Base-by-base conservation (phyloP, 345 rosid species). In the Rhodomyrtus tomentosa region DNA sequence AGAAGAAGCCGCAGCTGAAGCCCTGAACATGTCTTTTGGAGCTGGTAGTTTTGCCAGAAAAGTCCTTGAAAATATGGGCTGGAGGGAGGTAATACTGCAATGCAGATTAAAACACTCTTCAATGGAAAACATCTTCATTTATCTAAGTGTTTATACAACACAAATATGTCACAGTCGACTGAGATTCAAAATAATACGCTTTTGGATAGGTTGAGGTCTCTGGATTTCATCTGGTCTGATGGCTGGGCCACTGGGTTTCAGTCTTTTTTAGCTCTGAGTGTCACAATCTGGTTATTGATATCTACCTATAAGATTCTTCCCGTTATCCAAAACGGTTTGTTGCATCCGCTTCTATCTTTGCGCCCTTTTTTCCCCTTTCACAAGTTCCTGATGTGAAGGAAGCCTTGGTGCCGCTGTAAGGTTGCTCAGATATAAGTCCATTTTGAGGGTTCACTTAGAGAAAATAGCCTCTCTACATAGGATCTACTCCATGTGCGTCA, bases 41-140 rank as follows among this genome's bases (percentile, higher is more conserved):
- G 85, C 91, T 59, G 94, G 95, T 86, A 96, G 98, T 83, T 95
- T 92, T 88, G 98, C 94, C 83, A 91, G 96, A 89, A 95, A 86
- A 84, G 92, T 96, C 55, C 93, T 96, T 54, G 90, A 94, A 90
- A 90, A 89, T 90, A 95, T 95, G 98, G 98, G 99, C 56, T 96
- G 98, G 98, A 95, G 91, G 85, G 95, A 96, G 96, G 98, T 92
- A 68, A 90, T 83, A 32, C 48, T 68, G 50, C 25, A 10, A 38
- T 10, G 27, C 48, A 82, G 62, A 82, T 32, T 68, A 36, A 18
- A 21, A 32, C 24, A 68, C 38, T 36, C 82, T 45, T 40, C 50
- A 45, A 45, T 79, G 51, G 82, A 51, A 42, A 40, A 45, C 42
- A 18, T 62, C 51, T 79, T 79, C 52, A 11, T 36, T 50, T 1